Evolutionary conservation across 2,329 filamentous ascomycete species (phyloP), one percentile per base, ranked within the genome.

Genomic region (Sporothrix schenckii): DNA sequence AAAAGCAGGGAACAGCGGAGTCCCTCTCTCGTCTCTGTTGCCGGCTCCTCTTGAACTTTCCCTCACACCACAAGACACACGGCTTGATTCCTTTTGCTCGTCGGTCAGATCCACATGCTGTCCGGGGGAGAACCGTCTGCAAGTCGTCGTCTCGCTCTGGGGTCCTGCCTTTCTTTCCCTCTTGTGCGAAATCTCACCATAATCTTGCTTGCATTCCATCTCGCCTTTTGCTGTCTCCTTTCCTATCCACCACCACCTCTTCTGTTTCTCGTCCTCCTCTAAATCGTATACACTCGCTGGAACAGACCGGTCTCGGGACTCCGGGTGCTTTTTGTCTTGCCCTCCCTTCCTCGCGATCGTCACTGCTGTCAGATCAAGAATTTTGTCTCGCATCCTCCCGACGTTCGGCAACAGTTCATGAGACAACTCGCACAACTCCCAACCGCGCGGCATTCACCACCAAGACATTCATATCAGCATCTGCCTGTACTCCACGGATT

Each of bases 71-170:
- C 60, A 61, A 47, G n/a, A 34, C 39, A 10, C 47, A n/a, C 41
- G 41, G 10, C 14, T 39, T 30, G 34, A 13, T 44, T 44, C 34
- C 56, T 61, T 61, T 11, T 19, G 39, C 34, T 60, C 60, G 44
- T 21, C 61, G 63, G 61, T n/a, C 50, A 54, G 65, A 67, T 67
- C 65, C 30, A 67, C 50, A n/a, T 41, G 10, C 34, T 67, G 50
- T 67, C 65, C 34, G 65, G 63, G 63, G 65, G 63, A 53, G 49
- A n/a, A 10, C 39, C 47, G 30, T 30, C 63, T 30, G 47, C 49
- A 53, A 27, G 63, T 41, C 19, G 63, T 53, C 47, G 34, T 66
- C 39, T 53, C 24, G 24, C 63, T 66, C 61, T 65, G 44, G 49
- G 49, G 47, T 34, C 34, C 34, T 50, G 61, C 24, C 30, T 30